Evolutionary conservation across 371 early-diverging fungal genomes (phyloP).

Genomic region (Syncephalis plumigaleata): DNA sequence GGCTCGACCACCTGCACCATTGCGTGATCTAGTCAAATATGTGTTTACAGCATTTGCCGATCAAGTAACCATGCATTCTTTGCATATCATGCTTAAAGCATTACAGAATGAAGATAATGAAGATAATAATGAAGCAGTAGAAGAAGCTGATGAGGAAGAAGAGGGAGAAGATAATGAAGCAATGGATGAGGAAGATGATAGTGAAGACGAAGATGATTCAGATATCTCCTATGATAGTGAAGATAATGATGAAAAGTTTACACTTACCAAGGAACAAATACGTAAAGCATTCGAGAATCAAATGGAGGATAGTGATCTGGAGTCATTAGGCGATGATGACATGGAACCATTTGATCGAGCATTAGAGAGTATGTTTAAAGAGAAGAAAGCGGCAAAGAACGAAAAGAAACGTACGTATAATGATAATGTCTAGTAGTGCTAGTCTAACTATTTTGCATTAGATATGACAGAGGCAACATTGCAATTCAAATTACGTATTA

Average conservation of each 20-base stretch:
- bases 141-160: constrained; percentile 33
- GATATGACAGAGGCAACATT: constrained; percentile 52
- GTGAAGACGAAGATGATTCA: constrained; percentile 19
- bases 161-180: too few relatives aligned
- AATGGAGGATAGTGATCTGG: constrained; percentile 38
- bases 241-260: constrained; percentile 7
- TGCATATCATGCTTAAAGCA: constrained; percentile 55
- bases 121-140: constrained; percentile 20
- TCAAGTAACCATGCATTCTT: constrained; percentile 46
- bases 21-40: constrained; percentile 56
- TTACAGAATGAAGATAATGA: constrained; percentile 28
- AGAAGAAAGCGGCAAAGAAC: constrained; percentile 45
- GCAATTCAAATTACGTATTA: constrained; percentile 76
- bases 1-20: constrained; percentile 58
- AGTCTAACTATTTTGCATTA: not conserved
- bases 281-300: constrained; percentile 13
- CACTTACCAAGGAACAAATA: constrained; percentile 23
- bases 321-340: constrained; percentile 67
- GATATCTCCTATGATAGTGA: constrained; percentile 11
- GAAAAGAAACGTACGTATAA: constrained; percentile 20
- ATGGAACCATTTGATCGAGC: constrained; percentile 88
- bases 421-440: too few relatives aligned
- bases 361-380: constrained; percentile 76
- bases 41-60: constrained; percentile 71
- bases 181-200: constrained; percentile 23